A percentile compares a stretch with the other conserved stretches of the same genome.
phyloP scores from a whole-genome alignment of 2,329 filamentous ascomycete species.

The Zalaria obscura region DNA sequence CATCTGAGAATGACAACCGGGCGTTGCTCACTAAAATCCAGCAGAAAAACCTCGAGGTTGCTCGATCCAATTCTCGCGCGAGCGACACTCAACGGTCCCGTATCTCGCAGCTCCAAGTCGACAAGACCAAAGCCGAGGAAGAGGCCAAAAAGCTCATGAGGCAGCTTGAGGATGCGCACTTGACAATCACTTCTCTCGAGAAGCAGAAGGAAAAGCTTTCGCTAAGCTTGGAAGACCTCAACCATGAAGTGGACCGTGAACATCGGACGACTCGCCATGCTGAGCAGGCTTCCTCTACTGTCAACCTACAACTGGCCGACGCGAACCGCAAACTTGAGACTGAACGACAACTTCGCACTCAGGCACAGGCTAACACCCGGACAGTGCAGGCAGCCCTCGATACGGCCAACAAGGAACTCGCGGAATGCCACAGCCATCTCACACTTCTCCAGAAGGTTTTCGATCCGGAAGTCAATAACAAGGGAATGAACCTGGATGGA shows the following conservation, averaged over 20 bases:
- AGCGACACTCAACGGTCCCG: slow-evolving; percentile 72
- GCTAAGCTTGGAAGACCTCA: slow-evolving; percentile 77
- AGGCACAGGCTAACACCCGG: slow-evolving; percentile 74
- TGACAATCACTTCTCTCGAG: slow-evolving; percentile 70
- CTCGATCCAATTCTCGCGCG: slow-evolving; percentile 72
- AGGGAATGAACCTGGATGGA: slow-evolving; percentile 43
- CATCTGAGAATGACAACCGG: slow-evolving; percentile 92
- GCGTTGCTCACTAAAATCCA: slow-evolving; percentile 93
- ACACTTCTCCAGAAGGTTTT: slow-evolving; percentile 75
- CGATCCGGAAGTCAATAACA: slow-evolving; percentile 45
- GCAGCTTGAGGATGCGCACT: slow-evolving; percentile 73
- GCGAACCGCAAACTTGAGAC: slow-evolving; percentile 81
- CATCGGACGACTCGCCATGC: slow-evolving; percentile 81
- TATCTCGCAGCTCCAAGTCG: slow-evolving; percentile 60
- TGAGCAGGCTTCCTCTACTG: slow-evolving; percentile 71
- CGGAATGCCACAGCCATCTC: slow-evolving; percentile 66
- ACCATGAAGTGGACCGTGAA: slow-evolving; percentile 80
- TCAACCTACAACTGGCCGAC: slow-evolving; percentile 73
- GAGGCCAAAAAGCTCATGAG: slow-evolving; percentile 67
- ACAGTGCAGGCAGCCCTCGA: slow-evolving; percentile 70
- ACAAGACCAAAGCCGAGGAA: slow-evolving; percentile 73
- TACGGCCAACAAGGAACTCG: slow-evolving; percentile 64
- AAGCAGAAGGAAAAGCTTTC: slow-evolving; percentile 91
- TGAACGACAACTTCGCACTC: slow-evolving; percentile 69
- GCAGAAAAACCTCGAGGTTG: slow-evolving; percentile 93